Conservation (phyloP, 2,329 filamentous ascomycete genomes). For the Ceratocystis alfenasii region DNA sequence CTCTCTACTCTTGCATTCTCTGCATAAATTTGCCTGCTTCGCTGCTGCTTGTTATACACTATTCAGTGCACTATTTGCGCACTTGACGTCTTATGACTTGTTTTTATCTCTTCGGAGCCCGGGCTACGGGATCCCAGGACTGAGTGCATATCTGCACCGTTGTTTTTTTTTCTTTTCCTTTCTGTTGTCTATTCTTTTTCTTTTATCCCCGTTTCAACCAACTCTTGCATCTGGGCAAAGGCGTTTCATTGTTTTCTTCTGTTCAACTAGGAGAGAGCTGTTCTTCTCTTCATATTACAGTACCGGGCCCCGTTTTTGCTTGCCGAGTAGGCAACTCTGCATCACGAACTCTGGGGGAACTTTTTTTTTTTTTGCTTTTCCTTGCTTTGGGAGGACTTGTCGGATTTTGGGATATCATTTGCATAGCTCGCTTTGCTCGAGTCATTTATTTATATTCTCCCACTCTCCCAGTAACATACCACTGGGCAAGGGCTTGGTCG, state of each 20-base stretch:
- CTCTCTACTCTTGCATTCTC: slow-evolving; percentile 7
- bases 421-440: neutral
- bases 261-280: neutral
- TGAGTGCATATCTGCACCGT: neutral
- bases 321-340: neutral
- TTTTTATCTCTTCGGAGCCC: slow-evolving; percentile 6
- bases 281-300: neutral
- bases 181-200: neutral
- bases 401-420: slow-evolving; percentile 12
- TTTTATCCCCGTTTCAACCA: neutral
- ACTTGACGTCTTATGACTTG: slow-evolving; percentile 9
- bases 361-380: slow-evolving; percentile 12
- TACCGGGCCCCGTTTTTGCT: neutral
- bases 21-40: slow-evolving; percentile 4
- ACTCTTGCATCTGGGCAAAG: slow-evolving; percentile 2
- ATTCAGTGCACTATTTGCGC: neutral
- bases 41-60: slow-evolving; percentile 9
- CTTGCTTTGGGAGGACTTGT: slow-evolving; percentile 6
- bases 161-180: slow-evolving; percentile 14
- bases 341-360: neutral
- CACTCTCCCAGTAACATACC: neutral
- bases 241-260: neutral
- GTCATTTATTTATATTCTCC: slow-evolving; percentile 11
- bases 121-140: neutral
- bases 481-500: neutral